Percentiles rank a stretch among this genome's conserved stretches.
These are phyloP conservation scores for Tieghemiomyces parasiticus DNA, from an alignment of 192 early-diverging fungal species.

Conservation along the genomic window DNA sequence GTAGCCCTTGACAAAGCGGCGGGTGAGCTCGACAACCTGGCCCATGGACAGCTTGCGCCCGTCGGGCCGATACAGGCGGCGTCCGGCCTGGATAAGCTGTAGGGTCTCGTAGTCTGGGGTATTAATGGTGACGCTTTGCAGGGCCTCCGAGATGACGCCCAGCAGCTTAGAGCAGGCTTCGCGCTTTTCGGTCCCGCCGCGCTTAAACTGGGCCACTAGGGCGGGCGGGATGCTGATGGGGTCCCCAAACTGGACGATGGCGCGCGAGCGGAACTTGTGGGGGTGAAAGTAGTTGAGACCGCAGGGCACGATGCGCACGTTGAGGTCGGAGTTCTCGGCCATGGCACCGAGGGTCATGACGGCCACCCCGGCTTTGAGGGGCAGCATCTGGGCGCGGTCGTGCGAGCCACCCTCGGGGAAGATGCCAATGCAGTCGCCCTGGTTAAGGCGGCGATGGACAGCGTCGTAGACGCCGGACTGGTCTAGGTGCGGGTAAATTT, in stretches of 20 bases:
- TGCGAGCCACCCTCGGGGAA: constrained; percentile 98
- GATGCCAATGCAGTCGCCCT: constrained; percentile 73
- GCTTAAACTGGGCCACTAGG: constrained; percentile 67
- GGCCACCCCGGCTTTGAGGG: constrained; percentile 79
- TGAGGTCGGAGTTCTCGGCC: constrained; percentile 60
- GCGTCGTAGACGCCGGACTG: constrained; percentile 73
- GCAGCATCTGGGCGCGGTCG: constrained; percentile 90
- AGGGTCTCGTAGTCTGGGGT: constrained; percentile 81
- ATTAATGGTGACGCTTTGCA: constrained; percentile 84
- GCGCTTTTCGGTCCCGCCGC: constrained; percentile 70
- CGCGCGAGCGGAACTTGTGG: constrained; percentile 84
- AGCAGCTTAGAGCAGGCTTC: constrained; percentile 68
- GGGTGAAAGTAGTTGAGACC: constrained; percentile 96
- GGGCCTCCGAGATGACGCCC: constrained; percentile 54
- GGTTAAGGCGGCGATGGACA: constrained; percentile 64
- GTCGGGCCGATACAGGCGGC: constrained; percentile 79
- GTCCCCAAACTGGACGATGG: constrained; percentile 94
- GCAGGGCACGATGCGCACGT: constrained; percentile 87
- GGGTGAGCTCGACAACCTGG: constrained; percentile 75
- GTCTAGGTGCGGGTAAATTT: constrained; percentile 72
- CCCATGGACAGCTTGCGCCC: constrained; percentile 74
- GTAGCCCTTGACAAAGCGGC: constrained; percentile 79
- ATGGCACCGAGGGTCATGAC: constrained; percentile 85
- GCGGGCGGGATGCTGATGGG: constrained; percentile 67
- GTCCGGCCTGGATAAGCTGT: constrained; percentile 80